Base-by-base conservation (phyloP, 108 stramenopile genomes). In the Cylindrotheca closterium region DNA sequence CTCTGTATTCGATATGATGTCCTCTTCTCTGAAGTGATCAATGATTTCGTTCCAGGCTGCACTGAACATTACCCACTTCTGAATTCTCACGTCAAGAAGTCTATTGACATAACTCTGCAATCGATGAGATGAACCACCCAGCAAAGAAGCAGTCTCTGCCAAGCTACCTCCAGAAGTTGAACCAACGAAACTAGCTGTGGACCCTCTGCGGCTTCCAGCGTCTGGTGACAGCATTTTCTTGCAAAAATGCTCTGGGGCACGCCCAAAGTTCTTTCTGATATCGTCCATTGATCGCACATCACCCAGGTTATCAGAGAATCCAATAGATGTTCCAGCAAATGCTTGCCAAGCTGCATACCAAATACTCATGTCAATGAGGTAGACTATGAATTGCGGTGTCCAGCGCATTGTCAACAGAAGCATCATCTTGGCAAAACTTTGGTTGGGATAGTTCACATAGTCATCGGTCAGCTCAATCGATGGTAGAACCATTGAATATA, bases 11-110 rank as follows among this genome's bases (percentile, higher is more conserved):
- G 91, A 95, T 53, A 99, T 76, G 63, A 96, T 83, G 76, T 99
- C 98, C 56, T 97, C 92, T 30, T 87, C 76, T 49, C 88, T 71
- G 60, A 98, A 89, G 47, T 91, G 84, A 63, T 92, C 94, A 61
- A 95, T 92, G 60, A 98, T 88, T 65, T 97, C 96, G 66, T 99
- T 99, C 98, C 98, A 99, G 2, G 94, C 96, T 30, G 94, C 88
- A 56, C 94, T 94, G 69, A 99, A 97, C 83, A 96, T 91, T 2
- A 92, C 94, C 98, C 98, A 99, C 75, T 96, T 96, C 63, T 95
- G 95, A 62, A 95, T 96, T 29, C 96, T 79, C 27, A 97, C 91
- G 72, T 96, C 96, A 42, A 96, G 74, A 52, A 96, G 80, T 22
- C 91, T 77, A 51, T 91, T 96, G n/a, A 92, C 88, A 67, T 89